Conservation (phyloP, 345 rosid species). For the Salix brachista region DNA sequence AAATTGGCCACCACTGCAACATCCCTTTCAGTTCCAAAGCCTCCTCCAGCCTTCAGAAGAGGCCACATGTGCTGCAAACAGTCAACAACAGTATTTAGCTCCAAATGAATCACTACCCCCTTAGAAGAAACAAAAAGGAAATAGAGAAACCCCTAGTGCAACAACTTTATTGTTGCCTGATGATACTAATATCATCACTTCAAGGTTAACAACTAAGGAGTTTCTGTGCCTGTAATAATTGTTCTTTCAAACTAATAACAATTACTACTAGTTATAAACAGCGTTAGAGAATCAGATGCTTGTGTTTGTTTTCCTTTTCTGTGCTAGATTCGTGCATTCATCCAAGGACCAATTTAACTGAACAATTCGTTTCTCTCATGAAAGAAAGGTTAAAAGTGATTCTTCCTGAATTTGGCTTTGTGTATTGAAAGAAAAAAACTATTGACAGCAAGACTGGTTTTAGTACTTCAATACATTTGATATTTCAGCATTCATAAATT, state of each 20-base stretch:
- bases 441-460: neutral
- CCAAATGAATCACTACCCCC: neutral
- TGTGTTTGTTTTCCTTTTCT: neutral
- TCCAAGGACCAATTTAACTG: neutral
- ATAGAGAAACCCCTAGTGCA: neutral
- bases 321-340: neutral
- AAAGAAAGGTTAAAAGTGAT: neutral
- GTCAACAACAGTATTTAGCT: conserved; percentile 2
- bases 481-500: neutral
- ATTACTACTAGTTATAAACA: neutral
- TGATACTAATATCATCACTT: neutral
- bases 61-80: conserved; percentile 91
- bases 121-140: neutral
- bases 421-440: neutral
- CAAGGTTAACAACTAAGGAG: neutral
- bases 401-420: neutral
- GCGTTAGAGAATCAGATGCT: neutral
- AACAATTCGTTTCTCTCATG: neutral
- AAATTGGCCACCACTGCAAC: conserved; percentile 83
- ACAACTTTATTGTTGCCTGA: neutral
- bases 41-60: conserved; percentile 81
- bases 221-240: neutral
- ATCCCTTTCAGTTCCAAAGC: conserved; percentile 57
- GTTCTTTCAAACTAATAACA: neutral
- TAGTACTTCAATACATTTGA: neutral